Conservation (phyloP, 306 rosid genomes). For the Arachis stenosperma region DNA sequence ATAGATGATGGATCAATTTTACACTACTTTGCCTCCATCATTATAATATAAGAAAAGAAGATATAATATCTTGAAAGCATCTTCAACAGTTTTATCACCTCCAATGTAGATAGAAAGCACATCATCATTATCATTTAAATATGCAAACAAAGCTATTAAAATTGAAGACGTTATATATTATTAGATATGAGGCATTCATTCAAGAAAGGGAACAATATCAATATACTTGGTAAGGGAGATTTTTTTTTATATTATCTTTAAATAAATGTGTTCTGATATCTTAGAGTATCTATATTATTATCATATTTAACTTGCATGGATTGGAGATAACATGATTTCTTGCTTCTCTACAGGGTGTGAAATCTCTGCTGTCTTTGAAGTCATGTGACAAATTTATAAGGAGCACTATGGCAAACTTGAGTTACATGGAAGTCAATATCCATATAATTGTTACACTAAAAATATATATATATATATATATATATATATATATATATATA, state of each 20-base stretch:
- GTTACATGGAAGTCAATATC: slow-evolving; percentile 23
- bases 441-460: slow-evolving; percentile 35
- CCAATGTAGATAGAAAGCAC: slow-evolving; percentile 90
- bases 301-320: slow-evolving; percentile 5
- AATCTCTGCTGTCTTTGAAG: background rate
- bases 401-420: slow-evolving; percentile 31
- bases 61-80: slow-evolving; percentile 74
- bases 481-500: slow-evolving; percentile 9
- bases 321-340: slow-evolving; percentile 17
- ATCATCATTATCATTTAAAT: slow-evolving; percentile 55
- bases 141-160: slow-evolving; percentile 39
- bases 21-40: background rate
- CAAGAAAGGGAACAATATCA: background rate
- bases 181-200: background rate
- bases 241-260: too few relatives aligned
- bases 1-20: slow-evolving; percentile 44
- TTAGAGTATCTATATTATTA: too few relatives aligned
- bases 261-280: too few relatives aligned
- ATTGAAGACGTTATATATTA: too few relatives aligned
- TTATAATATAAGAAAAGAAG: background rate
- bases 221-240: background rate
- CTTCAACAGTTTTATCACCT: slow-evolving; percentile 91
- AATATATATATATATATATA: slow-evolving; percentile 8
- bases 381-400: slow-evolving; percentile 18
- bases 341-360: slow-evolving; percentile 6